phyloP scores from a whole-genome alignment of 345 rosid species.

The Murraya koenigii region DNA sequence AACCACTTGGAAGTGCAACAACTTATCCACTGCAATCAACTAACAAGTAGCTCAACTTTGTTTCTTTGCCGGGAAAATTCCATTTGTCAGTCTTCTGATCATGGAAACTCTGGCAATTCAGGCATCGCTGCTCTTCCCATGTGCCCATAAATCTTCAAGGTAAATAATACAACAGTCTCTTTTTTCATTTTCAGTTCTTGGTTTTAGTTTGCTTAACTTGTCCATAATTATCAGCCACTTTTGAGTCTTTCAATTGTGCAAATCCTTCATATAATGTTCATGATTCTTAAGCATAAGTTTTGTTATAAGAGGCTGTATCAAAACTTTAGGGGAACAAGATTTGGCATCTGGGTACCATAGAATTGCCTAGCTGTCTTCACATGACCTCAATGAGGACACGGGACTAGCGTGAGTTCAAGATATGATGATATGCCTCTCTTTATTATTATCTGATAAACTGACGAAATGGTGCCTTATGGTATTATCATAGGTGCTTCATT shows the following conservation, averaged over 20 bases:
- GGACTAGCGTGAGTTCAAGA: neutral
- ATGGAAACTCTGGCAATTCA: conserved; percentile 24
- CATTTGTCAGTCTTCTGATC: neutral
- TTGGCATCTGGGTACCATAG: neutral
- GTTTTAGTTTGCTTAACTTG: neutral
- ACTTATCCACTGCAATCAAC: neutral
- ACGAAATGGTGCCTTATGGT: neutral
- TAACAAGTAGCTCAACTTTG: neutral
- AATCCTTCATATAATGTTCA: neutral
- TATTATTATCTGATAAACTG: neutral
- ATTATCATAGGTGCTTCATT: neutral
- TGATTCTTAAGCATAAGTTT: neutral
- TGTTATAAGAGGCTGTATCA: neutral
- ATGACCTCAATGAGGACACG: neutral
- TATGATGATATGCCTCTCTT: neutral
- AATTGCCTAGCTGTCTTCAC: neutral
- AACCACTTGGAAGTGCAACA: too few species aligned
- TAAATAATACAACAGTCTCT: neutral
- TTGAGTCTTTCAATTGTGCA: neutral
- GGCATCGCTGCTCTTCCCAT: neutral
- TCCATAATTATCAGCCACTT: neutral
- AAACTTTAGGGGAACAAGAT: neutral
- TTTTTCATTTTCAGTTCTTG: neutral
- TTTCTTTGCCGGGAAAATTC: neutral
- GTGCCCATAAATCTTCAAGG: conserved; percentile 15